These are phyloP conservation scores for Colletotrichum truncatum DNA, from an alignment of 2,329 filamentous ascomycete genomes.

Conservation along the genomic window DNA sequence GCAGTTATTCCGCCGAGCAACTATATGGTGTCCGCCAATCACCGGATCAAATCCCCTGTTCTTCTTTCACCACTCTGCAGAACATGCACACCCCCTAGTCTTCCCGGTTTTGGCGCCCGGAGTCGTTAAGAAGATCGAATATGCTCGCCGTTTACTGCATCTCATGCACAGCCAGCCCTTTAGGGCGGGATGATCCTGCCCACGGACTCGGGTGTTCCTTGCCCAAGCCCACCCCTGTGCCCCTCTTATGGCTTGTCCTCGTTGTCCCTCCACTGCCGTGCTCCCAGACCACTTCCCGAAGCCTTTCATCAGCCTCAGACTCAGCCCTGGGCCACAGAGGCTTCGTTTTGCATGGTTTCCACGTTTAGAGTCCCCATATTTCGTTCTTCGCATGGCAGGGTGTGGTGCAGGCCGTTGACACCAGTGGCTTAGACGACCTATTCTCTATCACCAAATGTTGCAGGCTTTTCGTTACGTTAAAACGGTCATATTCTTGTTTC, in stretches of 20 bases:
- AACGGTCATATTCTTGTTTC: background rate
- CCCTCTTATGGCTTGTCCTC: background rate
- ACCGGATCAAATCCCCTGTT: background rate
- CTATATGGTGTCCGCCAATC: slow-evolving; percentile 9
- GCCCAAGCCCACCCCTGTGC: background rate
- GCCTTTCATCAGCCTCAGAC: slow-evolving; percentile 24
- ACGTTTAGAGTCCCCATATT: background rate
- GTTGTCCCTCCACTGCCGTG: background rate
- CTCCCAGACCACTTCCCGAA: background rate
- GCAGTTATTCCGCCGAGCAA: background rate
- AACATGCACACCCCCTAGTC: background rate
- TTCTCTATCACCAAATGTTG: background rate
- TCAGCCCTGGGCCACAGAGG: slow-evolving; percentile 9
- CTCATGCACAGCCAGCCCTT: background rate
- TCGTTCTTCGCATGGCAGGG: background rate
- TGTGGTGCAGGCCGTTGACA: background rate
- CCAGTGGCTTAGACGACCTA: background rate
- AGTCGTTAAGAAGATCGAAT: background rate
- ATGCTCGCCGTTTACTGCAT: background rate
- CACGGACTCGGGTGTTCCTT: background rate
- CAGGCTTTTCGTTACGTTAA: background rate
- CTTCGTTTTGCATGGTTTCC: background rate
- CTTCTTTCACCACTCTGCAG: background rate
- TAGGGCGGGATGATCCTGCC: background rate
- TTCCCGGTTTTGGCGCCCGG: background rate